Conservation (phyloP, 768 basidiomycete genomes). For the Trametes maxima region DNA sequence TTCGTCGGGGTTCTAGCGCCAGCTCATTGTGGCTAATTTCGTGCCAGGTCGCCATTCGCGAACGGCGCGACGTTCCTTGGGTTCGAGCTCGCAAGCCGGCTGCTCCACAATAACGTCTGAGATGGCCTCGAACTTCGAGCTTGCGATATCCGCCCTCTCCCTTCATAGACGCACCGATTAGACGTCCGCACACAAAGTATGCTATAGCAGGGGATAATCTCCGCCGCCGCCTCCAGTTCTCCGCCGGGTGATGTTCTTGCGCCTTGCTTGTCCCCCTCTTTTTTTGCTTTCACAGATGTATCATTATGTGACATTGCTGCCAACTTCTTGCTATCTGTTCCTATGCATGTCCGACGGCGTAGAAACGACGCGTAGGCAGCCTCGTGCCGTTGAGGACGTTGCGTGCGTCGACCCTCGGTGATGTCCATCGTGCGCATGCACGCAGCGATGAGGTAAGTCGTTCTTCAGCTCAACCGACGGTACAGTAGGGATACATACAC, state of each 20-base stretch:
- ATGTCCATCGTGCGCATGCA: not conserved
- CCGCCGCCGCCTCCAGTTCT: not conserved
- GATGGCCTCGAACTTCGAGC: not conserved
- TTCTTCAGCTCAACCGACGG: slow-evolving; percentile 3
- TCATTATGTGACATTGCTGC: not conserved
- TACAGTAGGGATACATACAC: slow-evolving; percentile 15
- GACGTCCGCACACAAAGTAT: slow-evolving; percentile 1
- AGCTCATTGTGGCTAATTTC: not conserved
- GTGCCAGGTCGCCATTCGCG: slow-evolving; percentile 83
- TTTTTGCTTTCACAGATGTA: not conserved
- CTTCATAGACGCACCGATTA: slow-evolving; percentile 4
- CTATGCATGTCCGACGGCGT: not conserved
- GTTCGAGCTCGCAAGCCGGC: slow-evolving; percentile 88
- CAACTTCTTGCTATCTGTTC: not conserved
- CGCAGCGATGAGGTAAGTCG: not conserved
- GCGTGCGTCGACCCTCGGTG: not conserved
- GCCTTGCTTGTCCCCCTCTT: not conserved
- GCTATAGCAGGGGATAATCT: slow-evolving; percentile 8
- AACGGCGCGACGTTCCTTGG: slow-evolving; percentile 97
- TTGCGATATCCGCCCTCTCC: not conserved
- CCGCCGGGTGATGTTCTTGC: not conserved
- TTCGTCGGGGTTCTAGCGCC: slow-evolving; percentile 4
- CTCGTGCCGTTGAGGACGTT: too few relatives aligned
- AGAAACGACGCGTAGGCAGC: not conserved
- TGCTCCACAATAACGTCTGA: slow-evolving; percentile 44